Base-by-base conservation (phyloP, 2,329 filamentous ascomycete genomes). In the Colletotrichum orbiculare region DNA sequence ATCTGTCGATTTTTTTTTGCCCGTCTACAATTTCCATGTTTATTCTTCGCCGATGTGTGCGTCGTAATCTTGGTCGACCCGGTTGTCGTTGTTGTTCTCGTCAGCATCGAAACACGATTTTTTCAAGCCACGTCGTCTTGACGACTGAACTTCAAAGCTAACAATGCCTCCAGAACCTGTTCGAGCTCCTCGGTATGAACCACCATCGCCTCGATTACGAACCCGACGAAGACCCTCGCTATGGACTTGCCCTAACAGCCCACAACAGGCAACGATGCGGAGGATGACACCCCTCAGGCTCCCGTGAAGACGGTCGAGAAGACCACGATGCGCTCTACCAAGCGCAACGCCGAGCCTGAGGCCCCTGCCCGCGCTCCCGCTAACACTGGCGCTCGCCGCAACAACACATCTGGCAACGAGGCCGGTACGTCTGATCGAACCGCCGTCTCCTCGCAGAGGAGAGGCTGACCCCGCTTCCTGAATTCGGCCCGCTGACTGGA, bases 151-250 rank as follows among this genome's bases (percentile, higher is more conserved):
- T 13, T 38, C 10, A 15, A 54, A 25, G 25, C 63, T 66, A 10
- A 66, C 52, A 63, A 65, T 38, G 3, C 25, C 38, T 49, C 37
- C 45, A 98, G 96, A 99, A 99, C 88, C 90, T 92, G 78, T 98
- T 92, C 88, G 95, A 96, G 88, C 91, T 97, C 85, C 93, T 99
- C 88, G 95, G 96, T 98, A 97, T 76, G 82, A 77, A 68, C 68
- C 25, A 25, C 25, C 25, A 25, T 25, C 25, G 25, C 70, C 69
- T 55, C 69, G 67, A 70, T 67, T 60, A 66, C 70, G 62, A 69
- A 66, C 64, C 66, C 54, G 54, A 64, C 60, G 45, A 59, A 54
- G n/a, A 73, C 34, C 53, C 54, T 33, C 55, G 35, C 46, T 62
- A 54, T 71, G 56, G 50, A 48, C 53, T 49, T 58, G 60, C 60